phyloP scores from a whole-genome alignment of 169 alveolate species.

The Perkinsus marinus region DNA sequence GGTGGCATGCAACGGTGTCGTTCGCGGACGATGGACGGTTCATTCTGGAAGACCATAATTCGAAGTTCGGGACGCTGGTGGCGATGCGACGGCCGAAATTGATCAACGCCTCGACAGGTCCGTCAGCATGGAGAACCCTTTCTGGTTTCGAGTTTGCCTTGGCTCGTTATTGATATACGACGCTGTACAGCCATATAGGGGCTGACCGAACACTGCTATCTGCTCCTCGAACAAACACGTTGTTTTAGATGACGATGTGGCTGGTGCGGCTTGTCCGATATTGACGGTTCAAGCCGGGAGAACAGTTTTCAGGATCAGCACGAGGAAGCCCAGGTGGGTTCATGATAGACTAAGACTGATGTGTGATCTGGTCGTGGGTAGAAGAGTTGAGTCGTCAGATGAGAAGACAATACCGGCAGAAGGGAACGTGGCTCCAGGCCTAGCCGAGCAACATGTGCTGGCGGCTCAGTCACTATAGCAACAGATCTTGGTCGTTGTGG shows the following conservation, averaged over 20 bases:
- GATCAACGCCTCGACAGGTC: constrained; percentile 7
- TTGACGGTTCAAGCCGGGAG: neutral
- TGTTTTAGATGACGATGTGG: neutral
- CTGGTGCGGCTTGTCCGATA: neutral
- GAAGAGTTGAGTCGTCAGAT: no score
- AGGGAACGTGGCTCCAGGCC: no score
- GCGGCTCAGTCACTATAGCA: no score
- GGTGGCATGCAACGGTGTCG: constrained; percentile 78
- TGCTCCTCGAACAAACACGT: neutral
- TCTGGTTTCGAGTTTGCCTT: no score
- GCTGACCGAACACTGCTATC: no score
- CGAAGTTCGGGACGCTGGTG: constrained; percentile 91
- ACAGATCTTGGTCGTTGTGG: neutral
- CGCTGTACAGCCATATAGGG: no score
- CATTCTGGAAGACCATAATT: constrained; percentile 77
- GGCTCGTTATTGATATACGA: no score
- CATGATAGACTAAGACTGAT: neutral
- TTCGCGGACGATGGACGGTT: constrained; percentile 62
- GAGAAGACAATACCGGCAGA: no score
- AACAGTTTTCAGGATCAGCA: neutral
- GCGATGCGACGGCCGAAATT: constrained; percentile 51
- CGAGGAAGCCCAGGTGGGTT: neutral
- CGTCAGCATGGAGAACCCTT: no score
- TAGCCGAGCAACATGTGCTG: no score
- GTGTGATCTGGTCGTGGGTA: no score